Percentiles rank a stretch among this genome's conserved stretches.
These are phyloP conservation scores for Echria macrotheca DNA, from an alignment of 495 filamentous ascomycete genomes.

Conservation along the genomic window DNA sequence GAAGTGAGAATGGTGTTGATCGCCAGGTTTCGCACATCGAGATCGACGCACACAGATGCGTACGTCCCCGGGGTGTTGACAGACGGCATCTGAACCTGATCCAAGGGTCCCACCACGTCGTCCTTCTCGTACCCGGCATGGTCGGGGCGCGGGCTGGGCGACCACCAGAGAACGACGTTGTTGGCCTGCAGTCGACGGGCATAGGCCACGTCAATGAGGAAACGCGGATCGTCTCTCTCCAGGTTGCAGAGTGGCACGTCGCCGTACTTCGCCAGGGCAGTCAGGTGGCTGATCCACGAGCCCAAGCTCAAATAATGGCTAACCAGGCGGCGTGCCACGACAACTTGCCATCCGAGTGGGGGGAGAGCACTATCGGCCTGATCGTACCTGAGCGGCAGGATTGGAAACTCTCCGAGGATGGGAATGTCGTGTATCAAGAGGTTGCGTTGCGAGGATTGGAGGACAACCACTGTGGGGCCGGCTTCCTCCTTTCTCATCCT, in stretches of 20 bases:
- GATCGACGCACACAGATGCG: conserved; percentile 92
- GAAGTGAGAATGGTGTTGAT: conserved; percentile 98
- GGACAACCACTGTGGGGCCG: conserved; percentile 71
- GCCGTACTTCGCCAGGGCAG: conserved; percentile 81
- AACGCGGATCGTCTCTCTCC: conserved; percentile 87
- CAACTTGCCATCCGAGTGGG: conserved; percentile 88
- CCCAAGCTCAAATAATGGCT: conserved; percentile 86
- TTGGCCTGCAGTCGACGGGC: conserved; percentile 84
- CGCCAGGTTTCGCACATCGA: conserved; percentile 87
- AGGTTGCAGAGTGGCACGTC: conserved; percentile 94
- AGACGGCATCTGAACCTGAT: conserved; percentile 89
- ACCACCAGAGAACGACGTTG: conserved; percentile 99
- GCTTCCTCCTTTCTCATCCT: conserved; percentile 79
- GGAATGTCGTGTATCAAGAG: conserved; percentile 81
- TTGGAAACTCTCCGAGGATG: conserved; percentile 75
- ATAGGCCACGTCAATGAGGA: conserved; percentile 93
- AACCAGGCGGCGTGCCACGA: conserved; percentile 79
- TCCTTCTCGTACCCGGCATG: conserved; percentile 96
- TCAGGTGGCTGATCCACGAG: conserved; percentile 84
- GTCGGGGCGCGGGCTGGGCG: conserved; percentile 73
- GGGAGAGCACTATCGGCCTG: conserved; percentile 80
- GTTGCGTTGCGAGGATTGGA: conserved; percentile 83
- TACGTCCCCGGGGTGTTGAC: conserved; percentile 91
- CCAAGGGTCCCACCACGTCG: conserved; percentile 75
- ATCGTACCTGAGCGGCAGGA: conserved; percentile 74